These are phyloP conservation scores for Polyporus arcularius DNA, from an alignment of 768 basidiomycete species.

Conservation along the genomic window DNA sequence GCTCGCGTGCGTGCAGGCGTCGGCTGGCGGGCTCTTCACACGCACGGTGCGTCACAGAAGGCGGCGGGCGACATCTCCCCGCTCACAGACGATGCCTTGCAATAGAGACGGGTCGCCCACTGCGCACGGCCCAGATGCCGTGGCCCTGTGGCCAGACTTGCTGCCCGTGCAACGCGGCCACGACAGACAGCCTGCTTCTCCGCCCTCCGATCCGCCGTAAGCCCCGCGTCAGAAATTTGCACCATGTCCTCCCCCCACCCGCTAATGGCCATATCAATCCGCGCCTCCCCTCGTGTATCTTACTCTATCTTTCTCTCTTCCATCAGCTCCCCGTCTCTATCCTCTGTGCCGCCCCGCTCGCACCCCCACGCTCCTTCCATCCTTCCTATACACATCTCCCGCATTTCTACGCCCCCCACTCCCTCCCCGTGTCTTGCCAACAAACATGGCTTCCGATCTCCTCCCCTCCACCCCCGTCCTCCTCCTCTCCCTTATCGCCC, in stretches of 20 bases:
- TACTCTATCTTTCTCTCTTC: not conserved
- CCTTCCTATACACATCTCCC: no score
- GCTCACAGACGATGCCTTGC: no score
- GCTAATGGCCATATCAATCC: not conserved
- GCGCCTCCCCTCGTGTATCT: not conserved
- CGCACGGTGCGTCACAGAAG: no score
- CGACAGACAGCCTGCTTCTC: slow-evolving; percentile 1
- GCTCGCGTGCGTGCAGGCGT: not conserved
- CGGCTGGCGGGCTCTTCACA: not conserved
- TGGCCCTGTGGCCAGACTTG: not conserved
- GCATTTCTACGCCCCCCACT: no score
- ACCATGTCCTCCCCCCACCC: not conserved
- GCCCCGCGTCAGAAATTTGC: slow-evolving; percentile 6
- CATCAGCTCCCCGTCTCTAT: not conserved
- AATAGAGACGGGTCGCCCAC: no score
- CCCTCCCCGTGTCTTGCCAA: not conserved
- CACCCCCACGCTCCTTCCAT: not conserved
- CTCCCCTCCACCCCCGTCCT: slow-evolving; percentile 6
- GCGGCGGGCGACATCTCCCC: no score
- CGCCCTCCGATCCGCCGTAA: slow-evolving; percentile 14
- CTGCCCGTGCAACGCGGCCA: not conserved
- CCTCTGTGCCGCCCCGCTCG: not conserved
- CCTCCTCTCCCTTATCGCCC: slow-evolving; percentile 16
- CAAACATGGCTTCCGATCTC: slow-evolving; percentile 6
- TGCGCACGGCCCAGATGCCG: no score